Percentiles rank a stretch among this genome's conserved stretches.
Conservation (phyloP, 2,329 filamentous ascomycete species). For the Chaetomium olivaceum region DNA sequence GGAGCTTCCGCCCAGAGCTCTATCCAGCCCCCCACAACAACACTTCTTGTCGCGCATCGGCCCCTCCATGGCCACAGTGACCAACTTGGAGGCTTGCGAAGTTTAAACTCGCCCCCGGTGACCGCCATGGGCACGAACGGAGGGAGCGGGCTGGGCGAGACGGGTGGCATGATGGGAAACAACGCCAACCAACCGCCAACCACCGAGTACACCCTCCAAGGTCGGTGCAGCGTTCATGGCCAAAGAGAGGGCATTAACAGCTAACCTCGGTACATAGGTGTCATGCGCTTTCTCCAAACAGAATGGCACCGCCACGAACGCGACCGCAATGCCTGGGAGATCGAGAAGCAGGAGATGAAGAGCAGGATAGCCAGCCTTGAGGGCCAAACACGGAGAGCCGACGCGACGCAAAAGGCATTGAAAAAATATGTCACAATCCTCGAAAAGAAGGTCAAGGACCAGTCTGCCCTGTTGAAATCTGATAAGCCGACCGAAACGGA, state of each 20-base stretch:
- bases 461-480: slow-evolving; percentile 69
- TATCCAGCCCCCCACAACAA: neutral
- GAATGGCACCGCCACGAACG: slow-evolving; percentile 99
- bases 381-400: slow-evolving; percentile 81
- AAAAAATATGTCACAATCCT: slow-evolving; percentile 89
- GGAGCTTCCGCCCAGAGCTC: slow-evolving; percentile 5
- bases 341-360: slow-evolving; percentile 98
- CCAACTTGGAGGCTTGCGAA: slow-evolving; percentile 4
- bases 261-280: slow-evolving; percentile 58
- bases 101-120: slow-evolving; percentile 20
- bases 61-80: slow-evolving; percentile 25
- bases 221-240: slow-evolving; percentile 32
- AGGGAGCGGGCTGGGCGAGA: slow-evolving; percentile 44
- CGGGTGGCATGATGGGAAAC: slow-evolving; percentile 48
- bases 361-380: slow-evolving; percentile 92
- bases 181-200: slow-evolving; percentile 55
- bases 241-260: neutral
- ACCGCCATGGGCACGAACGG: slow-evolving; percentile 44
- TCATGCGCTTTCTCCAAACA: slow-evolving; percentile 98
- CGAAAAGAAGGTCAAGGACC: slow-evolving; percentile 82
- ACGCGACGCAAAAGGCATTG: slow-evolving; percentile 83
- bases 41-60: slow-evolving; percentile 21
- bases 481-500: slow-evolving; percentile 45
- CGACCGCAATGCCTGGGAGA: slow-evolving; percentile 97
- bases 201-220: slow-evolving; percentile 64